Conservation (phyloP, 805 yeast genomes). For the Vanderwaltozyma tropicalis region DNA sequence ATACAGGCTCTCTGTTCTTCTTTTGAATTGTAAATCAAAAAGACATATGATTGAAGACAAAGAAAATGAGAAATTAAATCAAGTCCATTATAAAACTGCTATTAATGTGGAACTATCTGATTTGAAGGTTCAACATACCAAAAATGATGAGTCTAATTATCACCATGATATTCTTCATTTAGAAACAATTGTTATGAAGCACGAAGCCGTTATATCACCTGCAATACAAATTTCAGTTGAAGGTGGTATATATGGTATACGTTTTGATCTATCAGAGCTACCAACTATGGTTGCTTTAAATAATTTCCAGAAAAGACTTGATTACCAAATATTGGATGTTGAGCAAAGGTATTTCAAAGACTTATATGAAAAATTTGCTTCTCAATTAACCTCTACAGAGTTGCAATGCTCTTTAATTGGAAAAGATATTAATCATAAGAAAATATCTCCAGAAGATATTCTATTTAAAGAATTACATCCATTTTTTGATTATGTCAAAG, state of each 20-base stretch:
- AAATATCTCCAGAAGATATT: constrained; percentile 7
- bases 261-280: constrained; percentile 20
- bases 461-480: constrained; percentile 27
- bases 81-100: constrained; percentile 12
- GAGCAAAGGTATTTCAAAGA: constrained; percentile 23
- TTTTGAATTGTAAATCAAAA: constrained; percentile 15
- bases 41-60: constrained; percentile 7
- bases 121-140: constrained; percentile 14
- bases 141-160: constrained; percentile 8
- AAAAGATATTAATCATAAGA: constrained; percentile 1
- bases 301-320: constrained; percentile 14
- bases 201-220: constrained; percentile 13
- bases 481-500: constrained; percentile 24
- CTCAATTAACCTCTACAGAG: constrained; percentile 11
- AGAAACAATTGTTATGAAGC: constrained; percentile 14
- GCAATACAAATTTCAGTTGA: constrained; percentile 6
- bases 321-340: constrained; percentile 19
- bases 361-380: constrained; percentile 22
- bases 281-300: constrained; percentile 23
- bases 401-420: constrained; percentile 12
- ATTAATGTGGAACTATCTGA: constrained; percentile 16
- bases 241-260: constrained; percentile 18
- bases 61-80: constrained; percentile 3
- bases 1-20: constrained; percentile 22
- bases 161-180: constrained; percentile 14